Base-by-base conservation (phyloP, 2,329 filamentous ascomycete species). In the Colletotrichum sp. region DNA sequence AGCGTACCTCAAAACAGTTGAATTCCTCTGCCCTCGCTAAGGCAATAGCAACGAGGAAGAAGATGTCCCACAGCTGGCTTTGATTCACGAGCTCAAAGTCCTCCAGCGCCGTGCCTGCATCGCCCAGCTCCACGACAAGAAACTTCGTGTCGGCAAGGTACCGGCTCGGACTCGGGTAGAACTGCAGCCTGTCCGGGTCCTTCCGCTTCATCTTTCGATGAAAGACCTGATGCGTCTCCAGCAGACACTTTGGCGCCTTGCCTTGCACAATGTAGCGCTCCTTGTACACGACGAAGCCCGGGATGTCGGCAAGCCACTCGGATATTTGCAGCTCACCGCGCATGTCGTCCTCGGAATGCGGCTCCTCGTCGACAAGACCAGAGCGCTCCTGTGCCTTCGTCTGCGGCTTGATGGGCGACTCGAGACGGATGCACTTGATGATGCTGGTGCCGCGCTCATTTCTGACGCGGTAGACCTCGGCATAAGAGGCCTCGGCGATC, bases 401-500 rank as follows among this genome's bases (percentile, higher is more conserved):
- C 77, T 90, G 88, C 0, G 88, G 79, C 74, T 87, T 90, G 73
- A 92, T 89, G 6, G 89, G 88, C 1, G 90, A 91, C 13, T 87
- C 81, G 12, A 93, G 85, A 3, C 90, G 87, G 72, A 93, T 90
- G 24, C 90, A 88, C 77, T 93, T 93, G 82, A 93, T 90, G 78
- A 93, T 92, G 79, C 90, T 92, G 31, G 88, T 91, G 11, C 90
- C 90, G 18, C 87, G 84, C 58, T 86, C 84, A 78, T 91, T 92
- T 61, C 85, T 89, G 76, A 93, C 86, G 12, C 90, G 89, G 77
- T 92, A 93, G 12, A 93, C 90, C 79, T 93, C 91, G 8, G 91
- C 90, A 76, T 90, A 93, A 3, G 91, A 93, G 7, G 91, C 91
- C 79, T 93, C 91, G 12, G 91, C 91, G 65, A 93, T 93, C 81